phyloP scores from a whole-genome alignment of 2,329 filamentous ascomycete species.

The Colletotrichum orchidophilum region DNA sequence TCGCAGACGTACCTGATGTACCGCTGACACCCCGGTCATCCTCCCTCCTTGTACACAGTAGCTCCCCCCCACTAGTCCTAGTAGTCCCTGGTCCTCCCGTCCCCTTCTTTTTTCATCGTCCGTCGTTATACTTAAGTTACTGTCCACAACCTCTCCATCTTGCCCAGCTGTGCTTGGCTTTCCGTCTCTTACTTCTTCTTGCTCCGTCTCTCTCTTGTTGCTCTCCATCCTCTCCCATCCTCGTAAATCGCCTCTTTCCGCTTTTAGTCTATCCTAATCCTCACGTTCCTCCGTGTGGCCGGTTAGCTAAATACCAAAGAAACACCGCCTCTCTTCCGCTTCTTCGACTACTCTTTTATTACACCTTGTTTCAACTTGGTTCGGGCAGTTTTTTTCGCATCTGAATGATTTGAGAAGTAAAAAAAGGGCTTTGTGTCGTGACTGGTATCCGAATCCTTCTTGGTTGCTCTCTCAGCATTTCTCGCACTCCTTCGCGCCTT shows the following conservation, averaged over 20 bases:
- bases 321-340: slow-evolving; percentile 7
- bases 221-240: not conserved
- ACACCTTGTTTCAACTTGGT: slow-evolving; percentile 26
- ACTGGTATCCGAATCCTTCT: slow-evolving; percentile 31
- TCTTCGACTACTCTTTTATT: slow-evolving; percentile 31
- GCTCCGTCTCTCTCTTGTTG: slow-evolving; percentile 26
- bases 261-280: slow-evolving; percentile 21
- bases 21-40: not conserved
- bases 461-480: slow-evolving; percentile 20
- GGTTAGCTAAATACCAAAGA: slow-evolving; percentile 19
- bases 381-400: slow-evolving; percentile 14
- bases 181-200: slow-evolving; percentile 30
- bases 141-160: slow-evolving; percentile 27
- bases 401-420: not conserved
- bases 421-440: slow-evolving; percentile 31
- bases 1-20: slow-evolving; percentile 1
- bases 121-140: slow-evolving; percentile 31
- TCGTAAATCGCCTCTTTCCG: not conserved
- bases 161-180: slow-evolving; percentile 29
- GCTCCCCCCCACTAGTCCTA: not conserved
- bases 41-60: not conserved
- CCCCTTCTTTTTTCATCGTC: slow-evolving; percentile 24
- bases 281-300: slow-evolving; percentile 8
- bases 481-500: slow-evolving; percentile 18
- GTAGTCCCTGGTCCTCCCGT: not conserved